Conservation (phyloP, 352 stramenopile genomes). For the Phytophthora cajani region DNA sequence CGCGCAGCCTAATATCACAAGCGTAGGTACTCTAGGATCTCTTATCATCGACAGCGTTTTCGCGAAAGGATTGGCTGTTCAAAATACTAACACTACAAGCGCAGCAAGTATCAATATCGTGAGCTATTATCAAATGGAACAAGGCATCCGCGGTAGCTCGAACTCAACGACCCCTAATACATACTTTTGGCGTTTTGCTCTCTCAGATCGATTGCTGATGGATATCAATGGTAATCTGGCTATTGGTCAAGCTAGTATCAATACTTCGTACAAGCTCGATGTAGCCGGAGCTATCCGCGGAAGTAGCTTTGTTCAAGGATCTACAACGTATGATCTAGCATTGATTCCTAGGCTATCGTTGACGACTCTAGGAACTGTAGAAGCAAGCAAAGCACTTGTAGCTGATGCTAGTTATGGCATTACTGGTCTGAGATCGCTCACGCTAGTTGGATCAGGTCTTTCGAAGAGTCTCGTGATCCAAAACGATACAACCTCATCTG, state of each 20-base stretch:
- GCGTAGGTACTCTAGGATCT: too few species aligned
- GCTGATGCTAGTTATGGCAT: not conserved
- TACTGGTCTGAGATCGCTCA: not conserved
- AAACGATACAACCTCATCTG: not conserved
- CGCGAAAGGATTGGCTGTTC: not conserved
- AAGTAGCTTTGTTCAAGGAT: too few species aligned
- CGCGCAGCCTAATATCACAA: too few species aligned
- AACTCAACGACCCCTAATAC: not conserved
- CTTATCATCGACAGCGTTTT: too few species aligned
- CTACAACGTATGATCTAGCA: too few species aligned
- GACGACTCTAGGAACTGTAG: not conserved
- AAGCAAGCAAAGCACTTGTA: not conserved
- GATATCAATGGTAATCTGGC: not conserved
- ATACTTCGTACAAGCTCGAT: not conserved
- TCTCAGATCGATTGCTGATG: not conserved
- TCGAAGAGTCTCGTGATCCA: not conserved
- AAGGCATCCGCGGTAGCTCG: too few species aligned
- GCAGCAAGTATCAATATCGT: not conserved
- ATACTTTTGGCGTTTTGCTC: not conserved
- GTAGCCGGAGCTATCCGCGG: not conserved
- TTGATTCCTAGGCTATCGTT: not conserved
- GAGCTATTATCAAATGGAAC: too few species aligned
- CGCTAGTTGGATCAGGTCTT: not conserved
- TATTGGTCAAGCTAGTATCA: not conserved
- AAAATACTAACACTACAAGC: not conserved